These are phyloP conservation scores for Rhynchosporium agropyri DNA, from an alignment of 2,329 filamentous ascomycete genomes.

Conservation along the genomic window DNA sequence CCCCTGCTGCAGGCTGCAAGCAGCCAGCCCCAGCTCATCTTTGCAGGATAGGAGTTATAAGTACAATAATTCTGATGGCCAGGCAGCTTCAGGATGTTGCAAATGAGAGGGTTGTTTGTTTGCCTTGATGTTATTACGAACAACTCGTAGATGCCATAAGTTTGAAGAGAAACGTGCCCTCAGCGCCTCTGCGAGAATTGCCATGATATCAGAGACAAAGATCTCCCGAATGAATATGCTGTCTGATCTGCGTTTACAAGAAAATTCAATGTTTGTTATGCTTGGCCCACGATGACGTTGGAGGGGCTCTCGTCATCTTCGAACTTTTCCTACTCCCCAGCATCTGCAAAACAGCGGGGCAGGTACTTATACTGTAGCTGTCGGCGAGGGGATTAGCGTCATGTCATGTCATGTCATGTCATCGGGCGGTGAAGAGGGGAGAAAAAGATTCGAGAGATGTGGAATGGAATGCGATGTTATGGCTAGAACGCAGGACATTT, in stretches of 20 bases:
- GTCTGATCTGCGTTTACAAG: background rate
- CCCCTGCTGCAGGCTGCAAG: slow-evolving; percentile 4
- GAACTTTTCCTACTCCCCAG: too few relatives aligned
- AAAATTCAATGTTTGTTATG: background rate
- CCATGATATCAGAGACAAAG: background rate
- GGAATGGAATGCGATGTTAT: background rate
- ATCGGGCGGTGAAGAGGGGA: slow-evolving; percentile 3
- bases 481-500: background rate
- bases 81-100: slow-evolving; percentile 2
- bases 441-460: background rate
- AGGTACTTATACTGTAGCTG: background rate
- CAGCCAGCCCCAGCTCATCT: background rate
- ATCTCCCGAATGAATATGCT: background rate
- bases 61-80: too few relatives aligned
- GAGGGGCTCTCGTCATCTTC: slow-evolving; percentile 11
- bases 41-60: background rate
- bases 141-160: too few relatives aligned
- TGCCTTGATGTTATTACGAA: too few relatives aligned
- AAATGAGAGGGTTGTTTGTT: background rate
- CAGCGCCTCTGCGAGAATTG: background rate
- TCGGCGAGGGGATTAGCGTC: background rate
- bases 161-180: too few relatives aligned
- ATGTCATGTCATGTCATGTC: background rate
- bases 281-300: slow-evolving; percentile 13
- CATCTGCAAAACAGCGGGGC: slow-evolving; percentile 10